phyloP scores from a whole-genome alignment of 495 filamentous ascomycete species.

The Hapsidospora chrysogenum region DNA sequence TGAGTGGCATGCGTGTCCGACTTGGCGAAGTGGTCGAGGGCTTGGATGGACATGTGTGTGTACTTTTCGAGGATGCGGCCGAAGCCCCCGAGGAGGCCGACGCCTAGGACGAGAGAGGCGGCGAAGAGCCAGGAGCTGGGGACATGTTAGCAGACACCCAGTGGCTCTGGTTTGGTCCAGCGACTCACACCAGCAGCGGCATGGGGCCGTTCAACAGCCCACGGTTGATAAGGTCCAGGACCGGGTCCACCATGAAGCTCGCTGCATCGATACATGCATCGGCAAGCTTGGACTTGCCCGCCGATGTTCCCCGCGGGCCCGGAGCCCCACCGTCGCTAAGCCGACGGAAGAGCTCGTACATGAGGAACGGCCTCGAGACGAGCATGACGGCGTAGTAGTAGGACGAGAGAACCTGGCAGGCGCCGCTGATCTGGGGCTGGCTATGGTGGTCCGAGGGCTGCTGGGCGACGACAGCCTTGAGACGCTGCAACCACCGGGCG shows the following conservation, averaged over 20 bases:
- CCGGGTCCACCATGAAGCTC: slow-evolving; percentile 23
- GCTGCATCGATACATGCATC: slow-evolving; percentile 31
- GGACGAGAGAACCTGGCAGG: slow-evolving; percentile 22
- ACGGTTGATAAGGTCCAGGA: slow-evolving; percentile 16
- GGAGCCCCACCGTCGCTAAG: slow-evolving; percentile 12
- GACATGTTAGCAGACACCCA: background rate
- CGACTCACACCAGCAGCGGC: slow-evolving; percentile 23
- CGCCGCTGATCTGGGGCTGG: slow-evolving; percentile 12
- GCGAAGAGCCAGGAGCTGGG: slow-evolving; percentile 28
- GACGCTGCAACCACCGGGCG: slow-evolving; percentile 15
- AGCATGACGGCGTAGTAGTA: slow-evolving; percentile 32
- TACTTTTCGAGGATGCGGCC: slow-evolving; percentile 28
- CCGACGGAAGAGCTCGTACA: slow-evolving; percentile 26
- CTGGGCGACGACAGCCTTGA: slow-evolving; percentile 14
- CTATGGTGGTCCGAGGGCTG: slow-evolving; percentile 4
- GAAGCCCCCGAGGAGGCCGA: slow-evolving; percentile 24
- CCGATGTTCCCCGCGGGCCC: too few relatives aligned
- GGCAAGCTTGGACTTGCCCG: slow-evolving; percentile 20
- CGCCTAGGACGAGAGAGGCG: slow-evolving; percentile 25
- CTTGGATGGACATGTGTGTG: slow-evolving; percentile 18
- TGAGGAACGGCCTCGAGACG: slow-evolving; percentile 26
- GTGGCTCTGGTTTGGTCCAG: background rate
- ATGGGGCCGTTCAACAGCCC: slow-evolving; percentile 16
- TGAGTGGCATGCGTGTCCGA: slow-evolving; percentile 24
- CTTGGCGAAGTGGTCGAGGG: slow-evolving; percentile 23